Base-by-base conservation (phyloP, 805 yeast genomes). In the Metschnikowia rubicola region DNA sequence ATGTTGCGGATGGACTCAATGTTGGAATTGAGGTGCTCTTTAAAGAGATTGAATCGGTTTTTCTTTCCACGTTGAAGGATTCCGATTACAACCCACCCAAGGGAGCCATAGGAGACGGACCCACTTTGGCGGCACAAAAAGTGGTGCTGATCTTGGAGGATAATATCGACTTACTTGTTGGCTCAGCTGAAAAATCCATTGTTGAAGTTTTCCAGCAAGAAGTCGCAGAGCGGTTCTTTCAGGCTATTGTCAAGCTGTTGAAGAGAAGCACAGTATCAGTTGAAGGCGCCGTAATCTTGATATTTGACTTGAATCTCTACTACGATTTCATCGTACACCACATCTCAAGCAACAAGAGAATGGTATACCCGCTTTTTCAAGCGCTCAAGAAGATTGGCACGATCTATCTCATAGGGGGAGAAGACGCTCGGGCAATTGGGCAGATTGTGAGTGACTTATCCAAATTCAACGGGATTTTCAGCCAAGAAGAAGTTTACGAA, bases 201-300 rank as follows among this genome's bases (percentile, higher is more conserved):
- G 78, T 91, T 26, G 98, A 91, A 56, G 95, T 92, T 0, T 94
- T 90, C 61, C 94, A 91, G 57, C 96, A 91, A 61, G 99, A 94
- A 59, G 83, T 92, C 31, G 96, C 96, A 0, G 88, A 89, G 63
- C 65, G 98, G 37, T 84, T 94, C 50, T 89, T 88, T 59, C 82
- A 79, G 34, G 73, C 83, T 1, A 69, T 94, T 29, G 86, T 88
- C 36, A 90, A 88, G 61, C 80, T 86, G 47, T 74, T 94, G 47
- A 88, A 90, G 56, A 81, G 83, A 59, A 61, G 75, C 19, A 78
- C 83, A 0, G 80, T 92, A 1, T 86, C 95, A 3, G 83, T 82
- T 2, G 78, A 77, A 10, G 98, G 99, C 2, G 96, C 97, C 0
- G 77, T 89, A 26, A 81, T 79, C 42, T 75, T 92, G 46, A 89